These are phyloP conservation scores for Acanthamoeba sp. DNA, from an alignment of 208 protist genomes.

Conservation along the genomic window DNA sequence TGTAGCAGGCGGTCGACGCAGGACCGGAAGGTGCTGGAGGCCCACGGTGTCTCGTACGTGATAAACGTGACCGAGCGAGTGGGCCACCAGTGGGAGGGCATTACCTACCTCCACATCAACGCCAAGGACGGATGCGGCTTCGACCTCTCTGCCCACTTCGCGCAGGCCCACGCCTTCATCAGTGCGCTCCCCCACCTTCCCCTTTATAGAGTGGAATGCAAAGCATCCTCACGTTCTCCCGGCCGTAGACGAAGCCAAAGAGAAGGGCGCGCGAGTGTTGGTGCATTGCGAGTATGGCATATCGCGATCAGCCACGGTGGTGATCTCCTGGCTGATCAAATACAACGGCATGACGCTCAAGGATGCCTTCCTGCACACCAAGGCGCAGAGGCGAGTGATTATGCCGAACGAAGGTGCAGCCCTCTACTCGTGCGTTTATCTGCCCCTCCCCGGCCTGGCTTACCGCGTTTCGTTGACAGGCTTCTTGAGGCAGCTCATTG, in stretches of 20 bases:
- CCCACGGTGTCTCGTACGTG: not conserved
- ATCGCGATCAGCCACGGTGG: not conserved
- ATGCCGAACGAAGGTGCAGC: constrained; percentile 16
- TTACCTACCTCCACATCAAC: not conserved
- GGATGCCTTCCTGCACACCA: constrained; percentile 22
- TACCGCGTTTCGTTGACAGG: not conserved
- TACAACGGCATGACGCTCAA: constrained; percentile 57
- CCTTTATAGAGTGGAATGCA: not conserved
- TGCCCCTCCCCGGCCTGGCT: too few relatives aligned
- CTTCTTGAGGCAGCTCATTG: not conserved
- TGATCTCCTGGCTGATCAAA: constrained; percentile 23
- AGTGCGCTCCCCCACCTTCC: not conserved
- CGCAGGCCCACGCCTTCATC: not conserved
- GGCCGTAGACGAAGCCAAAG: not conserved
- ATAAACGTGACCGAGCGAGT: not conserved
- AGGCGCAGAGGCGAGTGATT: not conserved
- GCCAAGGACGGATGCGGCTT: not conserved
- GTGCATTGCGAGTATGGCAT: constrained; percentile 47
- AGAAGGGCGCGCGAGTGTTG: not conserved
- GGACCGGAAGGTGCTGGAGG: not conserved
- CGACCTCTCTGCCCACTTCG: not conserved
- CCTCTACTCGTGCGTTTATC: too few relatives aligned
- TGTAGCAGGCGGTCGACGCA: not conserved
- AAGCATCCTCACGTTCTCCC: not conserved
- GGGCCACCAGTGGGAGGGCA: constrained; percentile 1